Conservation (phyloP, 2,329 filamentous ascomycete genomes). For the Fusarium sp. region DNA sequence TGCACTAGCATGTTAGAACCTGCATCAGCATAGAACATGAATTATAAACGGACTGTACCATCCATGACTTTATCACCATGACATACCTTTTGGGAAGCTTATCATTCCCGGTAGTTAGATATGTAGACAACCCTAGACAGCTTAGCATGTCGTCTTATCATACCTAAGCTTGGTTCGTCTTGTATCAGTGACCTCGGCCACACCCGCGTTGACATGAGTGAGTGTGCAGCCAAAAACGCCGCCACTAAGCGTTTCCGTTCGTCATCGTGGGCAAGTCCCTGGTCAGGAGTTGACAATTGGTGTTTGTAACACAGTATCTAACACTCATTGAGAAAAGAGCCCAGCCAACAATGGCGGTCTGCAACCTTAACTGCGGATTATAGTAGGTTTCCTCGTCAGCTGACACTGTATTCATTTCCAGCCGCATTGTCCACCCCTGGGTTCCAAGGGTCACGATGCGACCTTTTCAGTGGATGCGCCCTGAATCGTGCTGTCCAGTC, state of each 20-base stretch:
- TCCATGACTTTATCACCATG: background rate
- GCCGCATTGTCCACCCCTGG: background rate
- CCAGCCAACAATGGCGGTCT: conserved; percentile 29
- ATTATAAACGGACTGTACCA: conserved; percentile 6
- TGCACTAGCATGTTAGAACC: background rate
- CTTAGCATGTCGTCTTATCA: background rate
- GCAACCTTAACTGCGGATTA: conserved; percentile 10
- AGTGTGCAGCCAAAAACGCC: conserved; percentile 19
- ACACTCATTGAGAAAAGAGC: background rate
- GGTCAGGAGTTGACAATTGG: conserved; percentile 15
- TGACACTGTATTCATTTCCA: conserved; percentile 33
- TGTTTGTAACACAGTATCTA: conserved; percentile 9
- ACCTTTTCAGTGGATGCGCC: conserved; percentile 25
- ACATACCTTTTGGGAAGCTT: background rate
- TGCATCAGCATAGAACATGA: conserved; percentile 9
- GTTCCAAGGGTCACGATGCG: conserved; percentile 34
- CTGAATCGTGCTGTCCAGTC: conserved; percentile 39
- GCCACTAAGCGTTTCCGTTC: conserved; percentile 22
- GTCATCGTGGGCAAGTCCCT: conserved; percentile 14
- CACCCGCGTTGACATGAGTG: background rate
- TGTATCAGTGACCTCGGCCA: conserved; percentile 11
- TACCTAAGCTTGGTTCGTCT: background rate
- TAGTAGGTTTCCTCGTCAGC: conserved; percentile 17
- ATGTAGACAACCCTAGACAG: too few relatives aligned
- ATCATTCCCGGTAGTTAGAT: background rate